phyloP scores from a whole-genome alignment of 2,329 filamentous ascomycete genomes.

The Rutstroemia sp. region DNA sequence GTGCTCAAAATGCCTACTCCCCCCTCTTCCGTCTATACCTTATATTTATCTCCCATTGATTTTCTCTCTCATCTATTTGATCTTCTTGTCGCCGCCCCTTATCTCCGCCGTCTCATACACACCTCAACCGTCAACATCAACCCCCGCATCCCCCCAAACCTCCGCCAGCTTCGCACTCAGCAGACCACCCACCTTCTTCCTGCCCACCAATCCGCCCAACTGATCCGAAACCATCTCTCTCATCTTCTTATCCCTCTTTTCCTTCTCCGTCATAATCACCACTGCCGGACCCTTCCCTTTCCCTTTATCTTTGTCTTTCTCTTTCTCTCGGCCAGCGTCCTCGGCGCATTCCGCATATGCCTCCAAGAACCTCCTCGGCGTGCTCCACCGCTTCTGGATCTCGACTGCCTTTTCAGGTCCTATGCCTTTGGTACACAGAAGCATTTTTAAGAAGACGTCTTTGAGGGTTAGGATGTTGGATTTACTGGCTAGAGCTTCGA shows the following conservation, averaged over 20 bases:
- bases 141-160: constrained; percentile 52
- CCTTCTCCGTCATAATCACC: neutral
- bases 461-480: constrained; percentile 65
- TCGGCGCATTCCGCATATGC: constrained; percentile 43
- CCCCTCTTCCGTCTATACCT: neutral
- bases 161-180: constrained; percentile 65
- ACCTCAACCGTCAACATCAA: neutral
- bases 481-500: constrained; percentile 67
- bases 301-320: neutral
- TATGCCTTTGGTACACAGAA: constrained; percentile 71
- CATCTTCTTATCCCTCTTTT: constrained; percentile 40
- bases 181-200: constrained; percentile 59
- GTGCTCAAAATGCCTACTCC: too few species aligned
- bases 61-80: too few species aligned
- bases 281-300: neutral
- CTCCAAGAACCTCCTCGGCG: constrained; percentile 62
- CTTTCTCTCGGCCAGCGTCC: constrained; percentile 19
- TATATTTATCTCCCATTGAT: too few species aligned
- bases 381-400: constrained; percentile 72
- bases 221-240: constrained; percentile 51
- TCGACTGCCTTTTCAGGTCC: constrained; percentile 73
- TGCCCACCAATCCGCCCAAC: constrained; percentile 52
- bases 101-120: too few species aligned
- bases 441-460: constrained; percentile 75
- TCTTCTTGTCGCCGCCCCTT: neutral